Base-by-base conservation (phyloP, 176 grass and related monocot species). In the Tillandsia leiboldiana region DNA sequence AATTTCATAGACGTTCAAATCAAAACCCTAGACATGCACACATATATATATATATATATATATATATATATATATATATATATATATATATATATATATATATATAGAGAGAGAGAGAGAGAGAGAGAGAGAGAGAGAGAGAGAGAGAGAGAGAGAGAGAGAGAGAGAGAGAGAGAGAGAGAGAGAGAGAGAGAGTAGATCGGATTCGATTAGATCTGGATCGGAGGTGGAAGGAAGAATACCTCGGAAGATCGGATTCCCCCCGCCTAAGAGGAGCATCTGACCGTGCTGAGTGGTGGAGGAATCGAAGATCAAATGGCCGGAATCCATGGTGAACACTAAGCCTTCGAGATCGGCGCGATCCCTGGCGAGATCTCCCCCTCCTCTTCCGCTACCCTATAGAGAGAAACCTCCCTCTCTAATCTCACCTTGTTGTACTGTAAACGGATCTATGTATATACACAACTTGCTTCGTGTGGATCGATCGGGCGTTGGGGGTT, bases 181-280 rank as follows among this genome's bases (percentile, higher is more conserved):
- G 23, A 7, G 29, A 49, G 58, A 9, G 2, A 18, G 53, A 49
- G 17, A 12, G 20, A 4, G 47, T 33, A 74, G 79, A 50, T 80
- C 52, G 51, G 77, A 83, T 86, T 47, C 20, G 77, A 72, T 42
- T 77, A 49, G 77, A 67, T 85, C 81, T 75, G 51, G 8, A 26
- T 5, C 51, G 24, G 26, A 63, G 72, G 11, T 51, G 53, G 1
- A 33, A 63, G 15, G 9, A 29, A 75, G 57, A 48, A 49, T 64
- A 91, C 85, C 81, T 84, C 79, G 72, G 59, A 84, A 77, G 54
- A 91, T 70, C 58, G 88, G 52, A 72, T 69, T 82, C 3, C 79
- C 68, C 48, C 87, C 84, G 17, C 87, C 85, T 57, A 91, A 86
- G 66, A 91, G 85, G 3, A 96, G 78, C 87, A 96, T 88, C 67